A percentile compares a stretch with the other conserved stretches of the same genome.
phyloP scores from a whole-genome alignment of 2,329 filamentous ascomycete species.

The Westerdykella sp. region DNA sequence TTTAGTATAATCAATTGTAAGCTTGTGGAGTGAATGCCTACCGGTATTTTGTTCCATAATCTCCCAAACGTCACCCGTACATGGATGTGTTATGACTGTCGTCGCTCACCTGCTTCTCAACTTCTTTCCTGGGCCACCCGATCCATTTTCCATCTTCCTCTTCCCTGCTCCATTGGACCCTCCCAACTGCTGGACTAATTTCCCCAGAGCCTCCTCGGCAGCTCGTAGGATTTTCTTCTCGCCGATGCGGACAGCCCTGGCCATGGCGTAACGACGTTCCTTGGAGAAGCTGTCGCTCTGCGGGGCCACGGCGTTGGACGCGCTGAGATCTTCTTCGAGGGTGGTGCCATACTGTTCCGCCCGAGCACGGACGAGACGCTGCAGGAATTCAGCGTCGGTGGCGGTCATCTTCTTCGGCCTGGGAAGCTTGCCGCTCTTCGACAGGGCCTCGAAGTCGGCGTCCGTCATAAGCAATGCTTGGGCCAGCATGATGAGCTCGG shows the following conservation, averaged over 20 bases:
- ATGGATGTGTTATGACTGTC: too few species aligned
- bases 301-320: slow-evolving; percentile 37
- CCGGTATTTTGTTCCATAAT: too few species aligned
- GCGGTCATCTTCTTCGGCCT: slow-evolving; percentile 38
- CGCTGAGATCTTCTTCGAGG: slow-evolving; percentile 48
- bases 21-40: too few species aligned
- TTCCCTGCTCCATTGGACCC: slow-evolving; percentile 11
- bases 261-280: slow-evolving; percentile 48
- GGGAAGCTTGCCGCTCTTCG: slow-evolving; percentile 39
- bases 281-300: slow-evolving; percentile 6
- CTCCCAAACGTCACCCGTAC: too few species aligned
- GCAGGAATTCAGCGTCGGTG: slow-evolving; percentile 37
- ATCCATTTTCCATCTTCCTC: slow-evolving; percentile 22
- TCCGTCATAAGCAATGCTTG: slow-evolving; percentile 41
- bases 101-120: too few species aligned
- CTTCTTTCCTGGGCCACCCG: slow-evolving; percentile 12
- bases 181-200: slow-evolving; percentile 28
- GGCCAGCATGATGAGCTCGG: slow-evolving; percentile 40
- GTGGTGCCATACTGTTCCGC: slow-evolving; percentile 49
- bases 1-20: too few species aligned
- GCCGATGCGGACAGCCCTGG: slow-evolving; percentile 60
- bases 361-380: slow-evolving; percentile 35
- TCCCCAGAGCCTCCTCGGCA: slow-evolving; percentile 37
- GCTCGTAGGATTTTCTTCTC: slow-evolving; percentile 63
- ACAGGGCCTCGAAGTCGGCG: slow-evolving; percentile 38